Base-by-base conservation (phyloP, 2,329 filamentous ascomycete genomes). In the Leptodontidium sp. region DNA sequence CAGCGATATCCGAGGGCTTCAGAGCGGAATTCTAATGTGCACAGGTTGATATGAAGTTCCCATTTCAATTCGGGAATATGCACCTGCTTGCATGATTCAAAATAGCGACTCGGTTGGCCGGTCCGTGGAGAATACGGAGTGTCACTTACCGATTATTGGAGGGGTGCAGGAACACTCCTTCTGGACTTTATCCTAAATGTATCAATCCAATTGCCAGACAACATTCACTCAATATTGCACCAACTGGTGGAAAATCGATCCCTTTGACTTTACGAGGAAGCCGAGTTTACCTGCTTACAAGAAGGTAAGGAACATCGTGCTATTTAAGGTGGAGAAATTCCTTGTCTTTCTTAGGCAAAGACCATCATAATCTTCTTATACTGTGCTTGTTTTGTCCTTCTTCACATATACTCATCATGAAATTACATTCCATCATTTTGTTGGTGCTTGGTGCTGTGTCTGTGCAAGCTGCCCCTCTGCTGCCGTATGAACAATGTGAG, bases 171-270 rank as follows among this genome's bases (percentile, higher is more conserved):
- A n/a, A 57, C 21, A 24, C 4, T 4, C 21, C n/a, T 9, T 32
- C 29, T 35, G 12, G n/a, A 14, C 55, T 24, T 1, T 26, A 43
- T 32, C 9, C n/a, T 2, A 15, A 32, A 53, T 11, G 7, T 15
- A 24, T 11, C 17, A 58, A 24, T n/a, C 55, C 55, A 43, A 58
- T 58, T n/a, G n/a, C 4, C 9, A 17, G 4, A 24, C 5, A 3
- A 5, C 0, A 12, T 43, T 2, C n/a, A 11, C 17, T 35, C 55
- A n/a, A 24, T 40, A 14, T 14, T 24, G 1, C 12, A 21, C 4
- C 26, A 29, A 53, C 24, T 58, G 55, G 55, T 58, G 55, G 55
- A 58, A 40, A 43, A 58, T 58, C 43, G 29, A 5, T n/a, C 35
- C 5, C n/a, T 50, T 50, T 6, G 21, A 7, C 6, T 21, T 21